Base-by-base conservation (phyloP, 2,329 filamentous ascomycete genomes). In the Neodidymelliopsis sp. region DNA sequence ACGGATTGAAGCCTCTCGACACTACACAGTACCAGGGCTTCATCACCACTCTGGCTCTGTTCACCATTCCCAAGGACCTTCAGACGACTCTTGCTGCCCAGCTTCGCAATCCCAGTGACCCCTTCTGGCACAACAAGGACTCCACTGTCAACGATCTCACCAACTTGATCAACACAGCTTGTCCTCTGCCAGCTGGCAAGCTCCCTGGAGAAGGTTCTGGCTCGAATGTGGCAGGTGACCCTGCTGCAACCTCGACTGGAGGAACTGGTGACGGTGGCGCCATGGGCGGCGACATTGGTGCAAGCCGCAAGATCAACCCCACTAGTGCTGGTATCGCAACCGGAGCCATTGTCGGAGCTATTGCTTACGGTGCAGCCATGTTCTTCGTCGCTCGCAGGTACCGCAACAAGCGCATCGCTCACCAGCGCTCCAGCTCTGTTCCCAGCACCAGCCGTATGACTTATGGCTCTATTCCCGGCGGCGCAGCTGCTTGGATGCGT, bases 331-430 rank as follows among this genome's bases (percentile, higher is more conserved):
- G 75, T 66, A 89, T 96, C 65, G 90, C 88, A 47, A 81, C 90
- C 16, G 90, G 90, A 63, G 88, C 90, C 19, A 84, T 92, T 23
- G 83, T 84, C 31, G 86, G 91, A 66, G 90, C 90, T 30, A 88
- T 87, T 39, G 86, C 91, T n/a, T 96, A 96, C 62, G 92, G 91
- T 67, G 90, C 89, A 10, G 91, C 90, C 71, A 96, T 97, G 92
- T 93, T 96, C 78, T 86, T 94, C 66, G 85, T 96, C 59, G 92
- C 92, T 38, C 87, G 91, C 54, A 84, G 92, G 52, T 96, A 96
- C 82, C 90, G 92, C 81, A 87, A 89, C 77, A 91, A 89, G 81
- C 88, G 85, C 75, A 84, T 88, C 70, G 79, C 84, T 39, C 90
- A 95, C 76, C 83, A 86, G 66, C 89, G 91, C 51, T 81, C 87